Evolutionary conservation across 169 alveolate genomes (phyloP).

Genomic region (Eimeria sp.): DNA sequence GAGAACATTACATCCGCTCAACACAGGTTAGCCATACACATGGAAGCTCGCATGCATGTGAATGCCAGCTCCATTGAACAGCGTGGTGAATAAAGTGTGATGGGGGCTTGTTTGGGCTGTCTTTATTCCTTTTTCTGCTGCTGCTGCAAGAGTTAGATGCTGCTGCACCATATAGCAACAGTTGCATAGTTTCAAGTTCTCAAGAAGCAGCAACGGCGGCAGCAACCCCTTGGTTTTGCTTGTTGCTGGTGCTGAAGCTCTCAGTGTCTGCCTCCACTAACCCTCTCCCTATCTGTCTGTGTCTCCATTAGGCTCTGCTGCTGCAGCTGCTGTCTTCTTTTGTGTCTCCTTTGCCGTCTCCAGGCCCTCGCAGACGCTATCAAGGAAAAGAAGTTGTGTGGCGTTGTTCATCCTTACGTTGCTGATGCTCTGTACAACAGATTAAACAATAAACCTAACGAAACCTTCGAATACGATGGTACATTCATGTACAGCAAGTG

Average conservation of each 20-base stretch:
- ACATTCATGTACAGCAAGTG: not conserved
- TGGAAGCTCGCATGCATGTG: too few species aligned
- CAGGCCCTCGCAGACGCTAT: constrained; percentile 76
- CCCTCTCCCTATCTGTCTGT: not conserved
- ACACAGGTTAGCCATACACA: not conserved
- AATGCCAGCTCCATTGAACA: too few species aligned
- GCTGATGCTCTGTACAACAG: constrained; percentile 71
- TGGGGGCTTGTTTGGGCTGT: not conserved
- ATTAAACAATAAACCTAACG: not conserved
- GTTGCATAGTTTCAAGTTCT: too few species aligned
- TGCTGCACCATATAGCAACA: not conserved
- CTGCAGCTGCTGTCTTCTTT: not conserved
- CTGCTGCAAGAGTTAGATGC: not conserved
- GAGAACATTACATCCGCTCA: constrained; percentile 7
- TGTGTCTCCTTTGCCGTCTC: too few species aligned
- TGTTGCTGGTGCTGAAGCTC: not conserved
- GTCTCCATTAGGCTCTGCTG: not conserved
- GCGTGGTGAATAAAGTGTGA: too few species aligned
- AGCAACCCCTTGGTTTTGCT: not conserved
- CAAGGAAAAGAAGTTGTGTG: constrained; percentile 37
- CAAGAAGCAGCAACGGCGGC: not conserved
- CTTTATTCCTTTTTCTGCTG: not conserved
- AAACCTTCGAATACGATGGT: constrained; percentile 77
- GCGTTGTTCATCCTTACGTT: constrained; percentile 76
- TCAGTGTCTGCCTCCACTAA: not conserved